These are phyloP conservation scores for Euryodendron excelsum DNA, from an alignment of 148 eudicot species.

Conservation along the genomic window DNA sequence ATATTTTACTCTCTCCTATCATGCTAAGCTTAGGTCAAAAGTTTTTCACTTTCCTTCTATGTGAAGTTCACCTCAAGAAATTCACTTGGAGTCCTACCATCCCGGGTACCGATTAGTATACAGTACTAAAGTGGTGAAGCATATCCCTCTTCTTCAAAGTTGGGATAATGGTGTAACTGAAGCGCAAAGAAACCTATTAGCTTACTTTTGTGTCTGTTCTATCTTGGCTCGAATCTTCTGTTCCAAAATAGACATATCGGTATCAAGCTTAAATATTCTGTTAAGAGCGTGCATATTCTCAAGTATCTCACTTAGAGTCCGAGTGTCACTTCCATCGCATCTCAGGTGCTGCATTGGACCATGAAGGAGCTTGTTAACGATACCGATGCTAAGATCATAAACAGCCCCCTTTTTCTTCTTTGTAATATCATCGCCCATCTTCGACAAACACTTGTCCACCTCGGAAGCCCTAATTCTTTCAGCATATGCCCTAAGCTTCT, in stretches of 20 bases:
- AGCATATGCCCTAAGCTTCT: conserved; percentile 49
- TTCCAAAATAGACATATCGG: conserved; percentile 38
- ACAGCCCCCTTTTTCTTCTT: conserved; percentile 37
- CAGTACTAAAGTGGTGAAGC: too few species aligned
- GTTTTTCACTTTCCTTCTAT: background rate
- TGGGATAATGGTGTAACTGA: background rate
- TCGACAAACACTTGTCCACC: conserved; percentile 50
- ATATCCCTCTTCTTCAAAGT: background rate
- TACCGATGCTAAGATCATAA: conserved; percentile 37
- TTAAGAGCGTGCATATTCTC: conserved; percentile 54
- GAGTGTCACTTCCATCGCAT: conserved; percentile 34
- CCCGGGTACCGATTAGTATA: background rate
- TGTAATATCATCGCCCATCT: conserved; percentile 41
- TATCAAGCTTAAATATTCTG: conserved; percentile 43
- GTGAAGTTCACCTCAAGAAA: background rate
- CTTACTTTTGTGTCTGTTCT: conserved; percentile 27
- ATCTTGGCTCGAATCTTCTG: conserved; percentile 47
- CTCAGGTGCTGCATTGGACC: conserved; percentile 58
- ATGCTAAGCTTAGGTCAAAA: background rate
- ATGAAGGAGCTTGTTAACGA: conserved; percentile 53
- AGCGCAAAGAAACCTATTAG: background rate
- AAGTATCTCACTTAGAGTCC: conserved; percentile 33
- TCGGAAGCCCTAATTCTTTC: conserved; percentile 50
- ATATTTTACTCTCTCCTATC: background rate
- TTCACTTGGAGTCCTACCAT: background rate